Base-by-base conservation (phyloP, 2,329 filamentous ascomycete genomes). In the Talaromyces atroroseus region DNA sequence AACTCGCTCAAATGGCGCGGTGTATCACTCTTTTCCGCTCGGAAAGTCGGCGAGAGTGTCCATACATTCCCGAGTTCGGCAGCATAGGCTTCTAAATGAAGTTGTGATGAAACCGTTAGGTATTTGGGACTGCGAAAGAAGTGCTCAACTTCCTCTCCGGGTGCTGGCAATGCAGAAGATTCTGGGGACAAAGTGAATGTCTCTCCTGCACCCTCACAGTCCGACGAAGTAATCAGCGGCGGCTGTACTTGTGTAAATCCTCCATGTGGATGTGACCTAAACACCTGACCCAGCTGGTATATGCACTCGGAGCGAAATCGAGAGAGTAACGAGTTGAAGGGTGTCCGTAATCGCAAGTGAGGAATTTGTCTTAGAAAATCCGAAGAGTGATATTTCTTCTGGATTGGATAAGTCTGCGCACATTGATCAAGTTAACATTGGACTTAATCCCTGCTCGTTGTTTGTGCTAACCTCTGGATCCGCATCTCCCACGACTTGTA, bases 151-250 rank as follows among this genome's bases (percentile, higher is more conserved):
- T 42, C 52, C n/a, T 45, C 45, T 16, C 80, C 77, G 18, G 64
- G 66, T 64, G 44, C 48, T 48, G 51, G 2, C 12, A 21, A 24
- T 18, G 40, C 18, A 46, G 53, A 48, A n/a, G 58, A 59, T 32
- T 73, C 69, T 21, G 82, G 78, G 20, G 78, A 69, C 38, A 97
- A 77, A 10, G 84, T 84, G 66, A 99, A 99, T 18, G 95, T 92
- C 69, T 97, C 92, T 0, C 94, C 94, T 1, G 92, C 94, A 3
- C 94, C 94, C 76, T 99, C 94, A 67, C 94, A 99, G 66, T 99
- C 94, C 0, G 92, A 96, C 0, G 92, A 96, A 1, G 94, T 97
- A 66, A 99, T 89, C 65, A 97, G 86, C 4, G 94, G 94, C 3
- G 94, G 90, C 64, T 97, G 92, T 7, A 89, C 90, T 73, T 97